Conservation (phyloP, 768 basidiomycete species). For the Phaeotremella skinneri region DNA sequence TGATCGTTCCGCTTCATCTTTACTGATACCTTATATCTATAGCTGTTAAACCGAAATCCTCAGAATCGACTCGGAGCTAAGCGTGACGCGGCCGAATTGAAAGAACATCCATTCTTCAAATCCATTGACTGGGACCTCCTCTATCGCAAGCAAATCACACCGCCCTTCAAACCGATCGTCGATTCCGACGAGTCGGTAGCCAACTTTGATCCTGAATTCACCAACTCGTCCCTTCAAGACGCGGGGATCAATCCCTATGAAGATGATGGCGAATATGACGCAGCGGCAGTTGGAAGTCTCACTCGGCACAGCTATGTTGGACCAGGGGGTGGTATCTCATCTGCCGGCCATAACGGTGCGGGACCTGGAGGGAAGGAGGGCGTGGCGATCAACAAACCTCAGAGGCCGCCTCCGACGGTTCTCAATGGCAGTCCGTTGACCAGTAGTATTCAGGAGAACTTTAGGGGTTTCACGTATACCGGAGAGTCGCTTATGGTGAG, state of each 20-base stretch:
- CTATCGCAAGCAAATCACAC: constrained; percentile 80
- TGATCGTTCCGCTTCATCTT: constrained; percentile 1
- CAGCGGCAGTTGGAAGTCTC: constrained; percentile 4
- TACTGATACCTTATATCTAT: constrained; percentile 11
- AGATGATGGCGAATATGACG: constrained; percentile 53
- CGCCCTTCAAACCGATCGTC: constrained; percentile 96
- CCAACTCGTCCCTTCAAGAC: constrained; percentile 65
- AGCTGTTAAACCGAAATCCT: constrained; percentile 98
- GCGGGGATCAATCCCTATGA: constrained; percentile 65
- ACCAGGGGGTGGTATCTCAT: constrained; percentile 43
- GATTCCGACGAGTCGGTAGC: constrained; percentile 97
- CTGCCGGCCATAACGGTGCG: constrained; percentile 18
- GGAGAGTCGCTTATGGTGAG: constrained; percentile 53
- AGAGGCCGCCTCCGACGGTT: constrained; percentile 29
- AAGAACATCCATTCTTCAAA: constrained; percentile 92
- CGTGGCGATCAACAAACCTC: constrained; percentile 38
- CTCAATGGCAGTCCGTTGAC: constrained; percentile 69
- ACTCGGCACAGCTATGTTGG: constrained; percentile 46
- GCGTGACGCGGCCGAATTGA: constrained; percentile 87
- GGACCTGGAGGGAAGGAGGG: constrained; percentile 9
- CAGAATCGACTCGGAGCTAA: constrained; percentile 90
- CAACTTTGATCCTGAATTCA: constrained; percentile 98
- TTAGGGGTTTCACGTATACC: constrained; percentile 76
- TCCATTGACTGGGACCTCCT: constrained; percentile 86
- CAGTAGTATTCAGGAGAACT: constrained; percentile 91